A percentile compares a stretch with the other conserved stretches of the same genome.
Evolutionary conservation across 768 basidiomycete species (phyloP).

Genomic region (Steccherinum ochraceum): DNA sequence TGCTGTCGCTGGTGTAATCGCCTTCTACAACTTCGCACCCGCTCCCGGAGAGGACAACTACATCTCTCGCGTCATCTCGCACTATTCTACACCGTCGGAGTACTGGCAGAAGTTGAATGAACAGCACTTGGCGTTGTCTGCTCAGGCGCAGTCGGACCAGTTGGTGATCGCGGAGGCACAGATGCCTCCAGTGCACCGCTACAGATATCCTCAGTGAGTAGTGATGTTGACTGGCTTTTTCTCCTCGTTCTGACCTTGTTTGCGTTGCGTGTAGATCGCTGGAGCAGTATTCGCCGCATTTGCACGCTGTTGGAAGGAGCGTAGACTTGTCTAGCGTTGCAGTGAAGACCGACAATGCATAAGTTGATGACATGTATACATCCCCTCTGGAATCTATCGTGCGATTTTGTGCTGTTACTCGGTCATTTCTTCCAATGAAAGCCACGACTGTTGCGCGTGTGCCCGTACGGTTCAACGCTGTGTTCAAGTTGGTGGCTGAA

Average conservation of each 20-base stretch:
- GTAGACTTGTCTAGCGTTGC: conserved; percentile 29
- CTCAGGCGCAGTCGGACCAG: conserved; percentile 36
- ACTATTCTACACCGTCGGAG: conserved; percentile 47
- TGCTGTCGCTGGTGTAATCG: conserved; percentile 40
- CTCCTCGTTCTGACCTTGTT: not conserved
- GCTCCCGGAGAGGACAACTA: conserved; percentile 52
- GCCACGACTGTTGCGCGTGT: too few species aligned
- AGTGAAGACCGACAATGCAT: conserved; percentile 22
- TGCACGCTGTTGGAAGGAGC: conserved; percentile 48
- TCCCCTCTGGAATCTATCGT: too few species aligned
- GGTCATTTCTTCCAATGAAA: too few species aligned
- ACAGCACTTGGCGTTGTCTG: conserved; percentile 45
- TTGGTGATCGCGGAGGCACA: conserved; percentile 37
- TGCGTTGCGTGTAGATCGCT: conserved; percentile 35
- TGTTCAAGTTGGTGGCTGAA: too few species aligned
- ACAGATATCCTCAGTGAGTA: conserved; percentile 70
- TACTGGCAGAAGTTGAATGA: conserved; percentile 52
- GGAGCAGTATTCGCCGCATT: conserved; percentile 55
- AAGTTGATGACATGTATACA: too few species aligned
- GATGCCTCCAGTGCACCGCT: conserved; percentile 48
- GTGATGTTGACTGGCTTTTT: not conserved
- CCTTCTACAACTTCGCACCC: conserved; percentile 66
- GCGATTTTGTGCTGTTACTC: too few species aligned
- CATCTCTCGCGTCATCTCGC: conserved; percentile 59
- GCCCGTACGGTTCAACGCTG: too few species aligned